Conservation (phyloP, 495 filamentous ascomycete species). For the Hamigera avellanea region DNA sequence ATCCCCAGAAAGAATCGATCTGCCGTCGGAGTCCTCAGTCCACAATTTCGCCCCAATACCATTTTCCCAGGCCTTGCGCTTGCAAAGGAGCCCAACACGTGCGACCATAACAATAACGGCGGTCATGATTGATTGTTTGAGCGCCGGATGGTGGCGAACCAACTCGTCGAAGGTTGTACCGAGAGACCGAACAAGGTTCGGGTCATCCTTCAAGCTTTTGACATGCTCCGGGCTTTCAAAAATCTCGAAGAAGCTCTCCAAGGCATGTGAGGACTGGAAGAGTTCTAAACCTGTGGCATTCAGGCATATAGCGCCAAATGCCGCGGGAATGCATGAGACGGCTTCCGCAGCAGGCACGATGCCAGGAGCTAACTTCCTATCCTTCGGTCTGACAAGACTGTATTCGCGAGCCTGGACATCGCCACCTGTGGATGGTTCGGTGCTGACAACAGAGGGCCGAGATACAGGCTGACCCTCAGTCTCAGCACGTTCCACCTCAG, state of each 20-base stretch:
- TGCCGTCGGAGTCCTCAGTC: constrained; percentile 37
- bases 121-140: constrained; percentile 69
- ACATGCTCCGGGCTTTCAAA: constrained; percentile 89
- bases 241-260: constrained; percentile 83
- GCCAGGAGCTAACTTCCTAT: constrained; percentile 48
- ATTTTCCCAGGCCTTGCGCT: constrained; percentile 48
- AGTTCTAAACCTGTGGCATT: constrained; percentile 82
- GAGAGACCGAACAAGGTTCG: constrained; percentile 40
- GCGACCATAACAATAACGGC: constrained; percentile 74
- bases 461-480: constrained; percentile 7
- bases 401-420: constrained; percentile 22
- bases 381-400: constrained; percentile 18
- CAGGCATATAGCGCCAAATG: constrained; percentile 88
- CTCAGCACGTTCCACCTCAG: constrained; percentile 10
- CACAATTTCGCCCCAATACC: constrained; percentile 75
- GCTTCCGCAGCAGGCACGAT: constrained; percentile 79
- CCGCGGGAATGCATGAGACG: constrained; percentile 71
- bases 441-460: constrained; percentile 6
- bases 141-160: constrained; percentile 77
- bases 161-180: constrained; percentile 89
- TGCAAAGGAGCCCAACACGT: constrained; percentile 59
- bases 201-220: constrained; percentile 63
- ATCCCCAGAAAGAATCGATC: constrained; percentile 18
- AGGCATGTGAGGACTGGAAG: constrained; percentile 69
- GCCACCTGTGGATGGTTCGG: constrained; percentile 7